Evolutionary conservation across 2,329 filamentous ascomycete species (phyloP).

Genomic region (Aspergillus felis): DNA sequence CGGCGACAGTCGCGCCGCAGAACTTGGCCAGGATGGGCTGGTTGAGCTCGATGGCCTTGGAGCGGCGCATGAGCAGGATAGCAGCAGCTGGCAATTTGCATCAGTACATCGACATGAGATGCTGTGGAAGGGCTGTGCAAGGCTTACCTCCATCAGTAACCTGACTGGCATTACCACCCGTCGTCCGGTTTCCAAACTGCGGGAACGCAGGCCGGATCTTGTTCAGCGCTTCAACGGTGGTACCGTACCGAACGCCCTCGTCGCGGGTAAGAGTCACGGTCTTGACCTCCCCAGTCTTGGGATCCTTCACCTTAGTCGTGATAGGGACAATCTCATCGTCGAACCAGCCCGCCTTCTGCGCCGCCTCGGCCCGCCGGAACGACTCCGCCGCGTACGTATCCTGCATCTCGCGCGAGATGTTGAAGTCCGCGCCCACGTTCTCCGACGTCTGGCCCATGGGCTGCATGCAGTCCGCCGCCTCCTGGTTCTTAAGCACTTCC

Average conservation of each 20-base stretch:
- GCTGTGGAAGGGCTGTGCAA: too few relatives aligned
- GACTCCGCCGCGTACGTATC: conserved; percentile 84
- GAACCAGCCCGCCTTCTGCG: conserved; percentile 87
- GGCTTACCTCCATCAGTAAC: conserved; percentile 70
- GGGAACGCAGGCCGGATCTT: conserved; percentile 92
- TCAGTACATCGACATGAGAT: too few relatives aligned
- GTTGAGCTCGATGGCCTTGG: conserved; percentile 76
- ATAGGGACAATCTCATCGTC: conserved; percentile 94
- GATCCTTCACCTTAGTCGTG: conserved; percentile 73
- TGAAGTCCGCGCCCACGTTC: conserved; percentile 90
- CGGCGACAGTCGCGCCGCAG: conserved; percentile 84
- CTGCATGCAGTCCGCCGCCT: conserved; percentile 80
- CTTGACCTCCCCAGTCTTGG: conserved; percentile 73
- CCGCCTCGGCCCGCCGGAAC: conserved; percentile 79
- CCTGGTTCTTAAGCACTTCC: conserved; percentile 69
- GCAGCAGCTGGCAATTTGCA: conserved; percentile 58
- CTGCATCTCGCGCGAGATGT: conserved; percentile 73
- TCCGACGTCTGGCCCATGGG: conserved; percentile 98
- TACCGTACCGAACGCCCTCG: conserved; percentile 87
- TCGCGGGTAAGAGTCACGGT: conserved; percentile 77
- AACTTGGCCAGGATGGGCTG: conserved; percentile 95
- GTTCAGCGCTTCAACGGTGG: conserved; percentile 72
- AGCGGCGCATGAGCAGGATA: conserved; percentile 89
- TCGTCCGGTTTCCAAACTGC: conserved; percentile 79
- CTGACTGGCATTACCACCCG: conserved; percentile 91